Base-by-base conservation (phyloP, 1,284 basidiomycete genomes). In the Puccinia horiana region DNA sequence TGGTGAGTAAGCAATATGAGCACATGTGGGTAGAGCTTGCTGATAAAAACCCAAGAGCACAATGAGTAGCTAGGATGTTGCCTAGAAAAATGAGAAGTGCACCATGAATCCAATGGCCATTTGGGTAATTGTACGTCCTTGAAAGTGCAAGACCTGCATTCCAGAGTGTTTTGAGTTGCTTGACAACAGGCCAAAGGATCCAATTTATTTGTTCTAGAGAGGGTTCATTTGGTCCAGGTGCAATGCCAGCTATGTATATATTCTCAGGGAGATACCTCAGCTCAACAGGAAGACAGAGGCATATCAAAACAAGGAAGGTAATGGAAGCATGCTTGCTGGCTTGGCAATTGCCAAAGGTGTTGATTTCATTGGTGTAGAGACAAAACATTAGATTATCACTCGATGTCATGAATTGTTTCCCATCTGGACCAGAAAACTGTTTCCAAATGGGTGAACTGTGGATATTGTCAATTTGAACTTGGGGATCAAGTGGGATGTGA, bases 201-300 rank as follows among this genome's bases (percentile, higher is more conserved):
- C 86, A 85, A 75, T 88, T 87, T 42, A 87, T 77, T 26, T 85
- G 65, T 14, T 84, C 49, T 2, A 76, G 40, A 0, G 72, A 56
- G 2, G 84, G 84, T 56, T 85, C 83, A 16, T 32, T 16, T 2
- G 84, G 85, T 0, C 85, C 85, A 14, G 85, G 88, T 86, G 86
- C 86, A 18, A 89, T 83, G 0, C 87, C 87, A 9, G 86, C 86
- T 11, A 88, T 84, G 77, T 85, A 88, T 14, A 88, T 84, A 67
- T 89, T 88, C 72, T 88, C 86, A 0, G 83, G 67, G 18, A 84
- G 84, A 78, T 86, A 86, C 0, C 88, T 86, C n/a, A 87, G 49
- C 4, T 83, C 44, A 0, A 84, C 83, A 5, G 88, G 88, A n/a
- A 79, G 77, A n/a, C 32, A 40, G 0, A 70, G 18, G 42, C 63